A percentile compares a stretch with the other conserved stretches of the same genome.
phyloP scores from a whole-genome alignment of 192 early-diverging fungal species.

The Coemansia sp. region DNA sequence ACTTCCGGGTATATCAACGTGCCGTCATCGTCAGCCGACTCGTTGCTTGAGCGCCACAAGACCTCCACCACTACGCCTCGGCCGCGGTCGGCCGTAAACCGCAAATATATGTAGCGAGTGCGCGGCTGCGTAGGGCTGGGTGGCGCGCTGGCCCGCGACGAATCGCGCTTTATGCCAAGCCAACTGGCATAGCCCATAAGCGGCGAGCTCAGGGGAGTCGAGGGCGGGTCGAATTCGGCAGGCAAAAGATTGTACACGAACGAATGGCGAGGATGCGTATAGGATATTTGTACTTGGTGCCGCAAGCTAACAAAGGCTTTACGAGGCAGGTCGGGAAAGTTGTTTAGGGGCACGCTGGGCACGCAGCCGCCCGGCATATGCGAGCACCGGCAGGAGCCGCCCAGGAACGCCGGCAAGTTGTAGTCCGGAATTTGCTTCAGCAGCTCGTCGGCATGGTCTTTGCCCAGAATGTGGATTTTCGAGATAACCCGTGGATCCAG shows the following conservation, averaged over 20 bases:
- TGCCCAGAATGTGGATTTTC: slow-evolving; percentile 59
- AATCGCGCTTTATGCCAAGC: slow-evolving; percentile 40
- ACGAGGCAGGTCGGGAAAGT: slow-evolving; percentile 44
- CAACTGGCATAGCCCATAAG: slow-evolving; percentile 33
- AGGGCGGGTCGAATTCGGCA: neutral
- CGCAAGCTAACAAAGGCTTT: slow-evolving; percentile 27
- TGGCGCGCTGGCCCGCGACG: slow-evolving; percentile 10
- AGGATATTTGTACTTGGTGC: slow-evolving; percentile 41
- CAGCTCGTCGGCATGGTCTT: slow-evolving; percentile 58
- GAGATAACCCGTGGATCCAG: slow-evolving; percentile 70
- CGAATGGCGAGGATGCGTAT: slow-evolving; percentile 34
- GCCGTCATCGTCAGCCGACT: slow-evolving; percentile 6
- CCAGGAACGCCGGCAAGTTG: slow-evolving; percentile 68
- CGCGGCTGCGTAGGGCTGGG: neutral
- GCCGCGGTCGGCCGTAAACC: slow-evolving; percentile 43
- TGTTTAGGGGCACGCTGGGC: slow-evolving; percentile 36
- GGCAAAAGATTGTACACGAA: slow-evolving; percentile 32
- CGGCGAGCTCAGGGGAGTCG: slow-evolving; percentile 34
- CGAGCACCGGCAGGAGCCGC: slow-evolving; percentile 68
- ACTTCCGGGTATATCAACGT: slow-evolving; percentile 42
- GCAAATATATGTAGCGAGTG: slow-evolving; percentile 26
- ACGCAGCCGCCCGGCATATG: slow-evolving; percentile 72
- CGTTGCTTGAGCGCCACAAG: slow-evolving; percentile 25
- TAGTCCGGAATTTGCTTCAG: slow-evolving; percentile 63
- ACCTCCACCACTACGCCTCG: slow-evolving; percentile 50